Evolutionary conservation across 1,284 basidiomycete species (phyloP).

Genomic region (Sporisorium exsertum): DNA sequence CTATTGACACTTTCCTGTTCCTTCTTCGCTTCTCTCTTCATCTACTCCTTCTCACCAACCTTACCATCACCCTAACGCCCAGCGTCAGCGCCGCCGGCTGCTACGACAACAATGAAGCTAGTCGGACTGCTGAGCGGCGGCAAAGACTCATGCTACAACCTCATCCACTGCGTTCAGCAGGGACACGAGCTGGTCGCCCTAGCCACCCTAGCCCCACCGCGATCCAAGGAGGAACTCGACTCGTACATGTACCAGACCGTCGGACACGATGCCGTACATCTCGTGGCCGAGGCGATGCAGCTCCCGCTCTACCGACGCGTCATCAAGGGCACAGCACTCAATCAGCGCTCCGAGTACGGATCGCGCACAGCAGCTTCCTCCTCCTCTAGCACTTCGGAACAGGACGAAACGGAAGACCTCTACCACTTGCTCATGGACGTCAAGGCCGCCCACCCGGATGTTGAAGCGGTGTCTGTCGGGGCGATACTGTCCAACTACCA

Average conservation of each 20-base stretch:
- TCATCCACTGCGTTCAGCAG: slow-evolving; percentile 86
- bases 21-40: background rate
- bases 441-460: slow-evolving; percentile 78
- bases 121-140: slow-evolving; percentile 95
- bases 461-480: slow-evolving; percentile 90
- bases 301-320: slow-evolving; percentile 85
- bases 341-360: slow-evolving; percentile 88
- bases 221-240: slow-evolving; percentile 94
- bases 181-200: slow-evolving; percentile 90
- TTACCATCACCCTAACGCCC: background rate
- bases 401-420: slow-evolving; percentile 96
- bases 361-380: slow-evolving; percentile 55
- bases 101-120: slow-evolving; percentile 80
- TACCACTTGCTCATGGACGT: slow-evolving; percentile 81
- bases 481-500: slow-evolving; percentile 99
- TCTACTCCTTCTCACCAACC: background rate
- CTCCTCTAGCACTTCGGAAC: slow-evolving; percentile 22
- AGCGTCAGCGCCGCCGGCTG: background rate
- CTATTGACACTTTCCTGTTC: slow-evolving; percentile 1
- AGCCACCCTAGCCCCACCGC: slow-evolving; percentile 85
- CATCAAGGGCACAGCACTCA: slow-evolving; percentile 84
- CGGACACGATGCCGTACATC: slow-evolving; percentile 90
- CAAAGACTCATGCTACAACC: slow-evolving; percentile 97
- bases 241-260: slow-evolving; percentile 99
- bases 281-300: slow-evolving; percentile 85